phyloP scores from a whole-genome alignment of 176 grass and related monocot genomes.

The Oryza nivara region DNA sequence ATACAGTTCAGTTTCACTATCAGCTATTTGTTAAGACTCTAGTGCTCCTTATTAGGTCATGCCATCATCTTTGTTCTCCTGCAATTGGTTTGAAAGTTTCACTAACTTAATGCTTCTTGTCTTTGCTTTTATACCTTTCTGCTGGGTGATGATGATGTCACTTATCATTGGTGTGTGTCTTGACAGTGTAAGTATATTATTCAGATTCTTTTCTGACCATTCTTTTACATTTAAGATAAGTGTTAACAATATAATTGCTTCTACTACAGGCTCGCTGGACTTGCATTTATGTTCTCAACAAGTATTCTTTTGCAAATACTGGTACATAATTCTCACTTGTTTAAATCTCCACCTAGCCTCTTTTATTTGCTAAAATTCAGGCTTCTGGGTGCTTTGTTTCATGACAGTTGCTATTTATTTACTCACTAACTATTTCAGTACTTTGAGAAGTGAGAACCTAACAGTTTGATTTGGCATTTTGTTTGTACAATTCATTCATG shows the following conservation, averaged over 20 bases:
- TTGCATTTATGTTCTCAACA: conserved; percentile 96
- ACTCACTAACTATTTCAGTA: neutral
- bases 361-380: neutral
- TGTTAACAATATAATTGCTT: conserved; percentile 4
- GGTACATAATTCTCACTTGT: conserved; percentile 45
- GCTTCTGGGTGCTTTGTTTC: conserved; percentile 15
- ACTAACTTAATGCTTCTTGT: conserved; percentile 21
- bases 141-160: conserved; percentile 29
- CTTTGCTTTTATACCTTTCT: conserved; percentile 11
- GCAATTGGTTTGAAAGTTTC: conserved; percentile 12
- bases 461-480: neutral
- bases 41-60: neutral
- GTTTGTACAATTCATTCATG: neutral
- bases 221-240: conserved; percentile 4
- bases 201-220: neutral
- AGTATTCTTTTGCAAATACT: conserved; percentile 93
- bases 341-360: neutral
- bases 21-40: neutral
- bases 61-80: neutral
- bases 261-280: conserved; percentile 76
- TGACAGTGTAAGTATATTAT: conserved; percentile 41
- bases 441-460: conserved; percentile 5
- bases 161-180: conserved; percentile 16
- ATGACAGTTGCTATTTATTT: neutral
- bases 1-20: neutral